Conservation (phyloP, 192 early-diverging fungal species). For the Geranomyces variabilis region DNA sequence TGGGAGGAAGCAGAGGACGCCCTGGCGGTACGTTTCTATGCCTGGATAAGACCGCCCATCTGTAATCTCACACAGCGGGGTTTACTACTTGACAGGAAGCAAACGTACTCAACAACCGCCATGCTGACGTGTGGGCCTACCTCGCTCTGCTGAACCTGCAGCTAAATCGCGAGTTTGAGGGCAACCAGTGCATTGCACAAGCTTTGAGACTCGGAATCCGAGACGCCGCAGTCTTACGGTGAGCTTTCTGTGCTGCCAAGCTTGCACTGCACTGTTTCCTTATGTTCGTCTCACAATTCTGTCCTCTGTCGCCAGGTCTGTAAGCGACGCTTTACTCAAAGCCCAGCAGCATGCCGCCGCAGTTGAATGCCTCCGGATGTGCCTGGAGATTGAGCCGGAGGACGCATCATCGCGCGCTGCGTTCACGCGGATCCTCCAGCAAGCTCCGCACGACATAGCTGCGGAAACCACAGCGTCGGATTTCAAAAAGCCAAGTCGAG, state of each 20-base stretch:
- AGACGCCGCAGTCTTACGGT: conserved; percentile 49
- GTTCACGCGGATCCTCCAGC: conserved; percentile 24
- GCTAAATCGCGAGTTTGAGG: conserved; percentile 51
- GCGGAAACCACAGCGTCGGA: background rate
- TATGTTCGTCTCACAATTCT: no score
- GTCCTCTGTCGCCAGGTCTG: conserved; percentile 34
- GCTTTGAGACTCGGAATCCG: conserved; percentile 53
- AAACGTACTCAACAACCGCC: conserved; percentile 61
- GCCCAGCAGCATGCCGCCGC: conserved; percentile 38
- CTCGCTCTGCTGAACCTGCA: conserved; percentile 50
- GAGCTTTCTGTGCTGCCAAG: no score
- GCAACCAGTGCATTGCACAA: conserved; percentile 56
- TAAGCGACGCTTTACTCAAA: conserved; percentile 40
- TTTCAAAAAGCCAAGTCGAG: background rate
- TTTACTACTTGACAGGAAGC: no score
- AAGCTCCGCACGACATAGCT: background rate
- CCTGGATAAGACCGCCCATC: no score
- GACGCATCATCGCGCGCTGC: conserved; percentile 24
- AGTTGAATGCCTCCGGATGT: conserved; percentile 52
- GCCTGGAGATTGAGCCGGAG: conserved; percentile 47
- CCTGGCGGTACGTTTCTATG: conserved; percentile 41
- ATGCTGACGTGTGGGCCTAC: conserved; percentile 60
- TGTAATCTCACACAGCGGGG: no score
- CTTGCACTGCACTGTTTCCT: no score
- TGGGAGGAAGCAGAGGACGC: conserved; percentile 60